These are phyloP conservation scores for Cladosporium sphaerospermum DNA, from an alignment of 2,329 filamentous ascomycete genomes.

Conservation along the genomic window DNA sequence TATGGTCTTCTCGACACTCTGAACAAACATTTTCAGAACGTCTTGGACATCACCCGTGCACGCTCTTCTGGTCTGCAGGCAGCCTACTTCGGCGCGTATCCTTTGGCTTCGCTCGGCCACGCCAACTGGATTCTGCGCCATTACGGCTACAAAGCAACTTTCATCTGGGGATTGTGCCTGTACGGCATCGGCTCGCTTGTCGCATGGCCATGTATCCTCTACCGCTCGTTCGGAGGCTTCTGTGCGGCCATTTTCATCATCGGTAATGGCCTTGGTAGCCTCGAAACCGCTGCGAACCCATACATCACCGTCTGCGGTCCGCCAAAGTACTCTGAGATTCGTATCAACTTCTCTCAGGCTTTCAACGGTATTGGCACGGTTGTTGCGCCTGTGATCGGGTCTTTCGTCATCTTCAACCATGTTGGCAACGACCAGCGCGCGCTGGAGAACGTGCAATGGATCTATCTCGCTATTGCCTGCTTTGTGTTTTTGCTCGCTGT, in stretches of 20 bases:
- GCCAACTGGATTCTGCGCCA: slow-evolving; percentile 45
- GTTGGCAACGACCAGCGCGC: slow-evolving; percentile 44
- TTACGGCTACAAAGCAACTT: slow-evolving; percentile 42
- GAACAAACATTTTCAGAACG: slow-evolving; percentile 44
- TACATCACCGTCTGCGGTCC: slow-evolving; percentile 51
- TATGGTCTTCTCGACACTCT: slow-evolving; percentile 53
- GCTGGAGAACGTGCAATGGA: slow-evolving; percentile 57
- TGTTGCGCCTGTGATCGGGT: slow-evolving; percentile 53
- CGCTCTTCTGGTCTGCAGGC: slow-evolving; percentile 43
- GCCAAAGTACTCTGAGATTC: slow-evolving; percentile 52
- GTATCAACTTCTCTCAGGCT: slow-evolving; percentile 54
- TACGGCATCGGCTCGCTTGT: slow-evolving; percentile 53
- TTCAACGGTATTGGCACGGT: slow-evolving; percentile 55
- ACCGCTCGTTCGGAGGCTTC: slow-evolving; percentile 53
- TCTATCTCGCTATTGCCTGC: slow-evolving; percentile 56
- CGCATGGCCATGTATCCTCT: slow-evolving; percentile 53
- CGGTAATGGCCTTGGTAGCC: slow-evolving; percentile 40
- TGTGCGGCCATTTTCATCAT: slow-evolving; percentile 51
- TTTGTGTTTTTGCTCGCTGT: slow-evolving; percentile 53
- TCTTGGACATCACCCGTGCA: slow-evolving; percentile 38
- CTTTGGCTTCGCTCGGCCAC: slow-evolving; percentile 43
- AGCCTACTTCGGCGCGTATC: slow-evolving; percentile 46
- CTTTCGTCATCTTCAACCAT: slow-evolving; percentile 56
- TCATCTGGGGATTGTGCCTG: slow-evolving; percentile 48
- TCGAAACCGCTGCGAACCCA: slow-evolving; percentile 56